phyloP scores from a whole-genome alignment of 805 yeast genomes.

The Yarrowia yakushimensis region DNA sequence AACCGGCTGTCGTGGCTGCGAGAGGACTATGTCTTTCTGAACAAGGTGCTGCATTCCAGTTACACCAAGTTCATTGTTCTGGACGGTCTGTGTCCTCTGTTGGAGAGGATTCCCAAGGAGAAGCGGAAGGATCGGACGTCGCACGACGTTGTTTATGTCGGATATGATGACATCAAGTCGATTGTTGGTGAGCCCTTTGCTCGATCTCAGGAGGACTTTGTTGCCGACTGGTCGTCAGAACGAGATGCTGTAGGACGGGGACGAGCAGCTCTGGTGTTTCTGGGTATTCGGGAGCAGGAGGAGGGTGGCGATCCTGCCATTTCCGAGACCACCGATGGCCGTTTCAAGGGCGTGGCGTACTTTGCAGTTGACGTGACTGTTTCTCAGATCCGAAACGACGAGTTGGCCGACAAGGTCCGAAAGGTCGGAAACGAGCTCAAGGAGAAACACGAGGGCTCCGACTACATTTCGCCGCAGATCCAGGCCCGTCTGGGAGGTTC shows the following conservation, averaged over 20 bases:
- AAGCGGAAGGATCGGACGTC: neutral
- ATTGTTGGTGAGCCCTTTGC: slow-evolving; percentile 40
- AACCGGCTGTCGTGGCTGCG: slow-evolving; percentile 65
- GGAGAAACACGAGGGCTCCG: slow-evolving; percentile 25
- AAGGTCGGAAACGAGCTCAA: slow-evolving; percentile 3
- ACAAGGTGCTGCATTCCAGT: slow-evolving; percentile 44
- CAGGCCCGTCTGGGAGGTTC: slow-evolving; percentile 31
- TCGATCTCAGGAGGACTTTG: slow-evolving; percentile 31
- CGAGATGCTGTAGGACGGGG: slow-evolving; percentile 36
- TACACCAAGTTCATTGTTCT: slow-evolving; percentile 51
- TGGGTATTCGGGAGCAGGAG: slow-evolving; percentile 45
- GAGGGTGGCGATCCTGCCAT: slow-evolving; percentile 29
- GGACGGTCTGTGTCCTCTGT: slow-evolving; percentile 33
- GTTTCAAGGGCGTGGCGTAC: slow-evolving; percentile 40
- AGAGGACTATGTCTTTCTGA: slow-evolving; percentile 51
- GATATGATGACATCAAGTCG: slow-evolving; percentile 36
- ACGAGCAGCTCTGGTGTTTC: slow-evolving; percentile 41
- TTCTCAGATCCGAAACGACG: slow-evolving; percentile 24
- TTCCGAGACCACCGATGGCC: slow-evolving; percentile 29
- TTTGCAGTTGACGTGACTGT: slow-evolving; percentile 41
- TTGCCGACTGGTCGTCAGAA: slow-evolving; percentile 39
- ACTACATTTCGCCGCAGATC: slow-evolving; percentile 12
- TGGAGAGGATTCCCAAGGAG: slow-evolving; percentile 20
- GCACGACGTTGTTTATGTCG: slow-evolving; percentile 9
- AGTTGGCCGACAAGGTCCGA: slow-evolving; percentile 31